Evolutionary conservation across 2,329 filamentous ascomycete genomes (phyloP), one percentile per base, ranked within the genome.

Genomic region (Penicillium glabrum): DNA sequence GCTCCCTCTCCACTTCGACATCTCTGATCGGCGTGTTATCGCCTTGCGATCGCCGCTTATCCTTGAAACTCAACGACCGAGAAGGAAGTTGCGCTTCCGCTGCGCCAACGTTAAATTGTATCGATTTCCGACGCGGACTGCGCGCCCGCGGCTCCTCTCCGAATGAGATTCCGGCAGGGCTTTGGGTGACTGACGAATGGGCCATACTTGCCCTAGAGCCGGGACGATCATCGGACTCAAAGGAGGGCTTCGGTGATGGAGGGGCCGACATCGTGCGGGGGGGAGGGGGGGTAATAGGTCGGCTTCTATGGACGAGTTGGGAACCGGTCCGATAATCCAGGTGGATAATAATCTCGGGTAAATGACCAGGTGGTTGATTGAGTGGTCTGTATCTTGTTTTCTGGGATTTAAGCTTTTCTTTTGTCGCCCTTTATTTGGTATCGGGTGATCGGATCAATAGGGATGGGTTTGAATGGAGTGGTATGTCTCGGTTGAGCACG

Each of bases 41-140:
- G 24, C 31, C 57, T 33, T 67, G 66, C 43, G 63, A 67, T 48
- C 59, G 63, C 53, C 65, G 60, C 59, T 67, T 61, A 37, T 64
- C 67, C 56, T 62, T 69, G 29, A 58, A 58, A 55, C 66, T 75
- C 48, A 56, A 57, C 11, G 66, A 64, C 7, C 70, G 69, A 46
- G 60, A 64, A 5, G 67, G 59, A 27, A 72, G 58, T 51, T 68
- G 67, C 6, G 67, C 57, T 26, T 72, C 69, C 9, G 70, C 59
- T 9, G 59, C 53, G 16, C 64, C 69, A 35, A 73, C 61, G 49
- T 69, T 72, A 58, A 77, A 77, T 54, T 76, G 74, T 44, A 77
- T 75, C 8, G 75, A 77, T 51, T 68, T 72, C 39, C 71, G 67
- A 11, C 72, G 69, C 9, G 67, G 59, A 46, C 65, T 69, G 37